Evolutionary conservation across 306 rosid genomes (phyloP), one percentile per base, ranked within the genome.

Genomic region (Lotus japonicus): DNA sequence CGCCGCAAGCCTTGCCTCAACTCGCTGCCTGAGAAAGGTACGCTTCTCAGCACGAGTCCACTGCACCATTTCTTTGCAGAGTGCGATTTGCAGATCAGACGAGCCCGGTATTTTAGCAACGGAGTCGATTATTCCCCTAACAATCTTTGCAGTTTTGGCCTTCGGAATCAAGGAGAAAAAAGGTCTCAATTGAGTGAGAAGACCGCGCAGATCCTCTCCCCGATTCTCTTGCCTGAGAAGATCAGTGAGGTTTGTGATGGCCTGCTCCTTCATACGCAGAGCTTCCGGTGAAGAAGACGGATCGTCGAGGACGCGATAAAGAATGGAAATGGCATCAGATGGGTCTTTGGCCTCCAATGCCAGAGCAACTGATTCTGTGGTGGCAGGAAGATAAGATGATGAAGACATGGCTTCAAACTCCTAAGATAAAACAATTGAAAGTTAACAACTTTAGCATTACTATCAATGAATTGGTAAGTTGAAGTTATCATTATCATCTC

Each of bases 11-110:
- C 95, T 85, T 12, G 98, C 95, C 80, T 92, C 98, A 68, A 92
- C 96, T 55, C 96, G 73, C 76, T 92, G 98, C 73, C 98, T 80
- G 66, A 89, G 85, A 73, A 92, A 92, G 16, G 98, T 92, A 61
- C 96, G 84, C 81, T 89, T 92, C 78, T 92, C 98, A n/a, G 77
- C 85, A 49, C 91, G 96, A 49, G 98, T 88, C 96, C 96, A 92
- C 46, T 74, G 96, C 75, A 92, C 96, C 95, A 90, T 92, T 72
- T 92, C 98, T 79, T 85, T 92, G 78, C 98, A 90, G 6, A 92
- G 87, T 62, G 88, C 64, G 67, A 90, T 88, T 77, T 92, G 96
- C 5, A 92, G 96, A 77, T 89, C 89, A 70, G 96, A 81, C 39
- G 98, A 88, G 36, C 82, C 87, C 1, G 97, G 98, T 65, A 92